These are phyloP conservation scores for Pleoardoris graminearum DNA, from an alignment of 2,329 filamentous ascomycete genomes.

Conservation along the genomic window DNA sequence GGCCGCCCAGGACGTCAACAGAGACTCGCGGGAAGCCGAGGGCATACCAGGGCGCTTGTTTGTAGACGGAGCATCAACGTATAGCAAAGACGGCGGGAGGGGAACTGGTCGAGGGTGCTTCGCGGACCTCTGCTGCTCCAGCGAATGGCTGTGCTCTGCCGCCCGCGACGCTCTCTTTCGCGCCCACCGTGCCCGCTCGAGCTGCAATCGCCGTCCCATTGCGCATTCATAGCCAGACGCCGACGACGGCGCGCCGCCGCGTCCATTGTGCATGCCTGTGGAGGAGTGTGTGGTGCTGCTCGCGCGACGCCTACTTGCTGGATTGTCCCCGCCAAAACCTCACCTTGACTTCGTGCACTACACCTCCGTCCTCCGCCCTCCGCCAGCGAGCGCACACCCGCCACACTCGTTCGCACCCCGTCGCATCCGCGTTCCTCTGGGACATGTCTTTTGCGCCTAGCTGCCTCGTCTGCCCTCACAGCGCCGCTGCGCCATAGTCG, in stretches of 20 bases:
- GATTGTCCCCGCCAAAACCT: constrained; percentile 13
- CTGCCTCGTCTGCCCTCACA: constrained; percentile 23
- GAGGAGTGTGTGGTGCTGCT: neutral
- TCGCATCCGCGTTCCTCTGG: constrained; percentile 21
- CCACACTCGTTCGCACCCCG: constrained; percentile 24
- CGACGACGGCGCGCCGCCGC: neutral
- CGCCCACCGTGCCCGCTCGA: constrained; percentile 3
- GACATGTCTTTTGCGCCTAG: constrained; percentile 34
- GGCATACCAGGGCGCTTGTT: no score
- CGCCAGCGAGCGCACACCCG: constrained; percentile 13
- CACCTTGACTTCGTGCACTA: constrained; percentile 1
- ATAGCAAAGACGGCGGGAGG: no score
- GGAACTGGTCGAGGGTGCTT: neutral
- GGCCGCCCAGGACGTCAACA: neutral
- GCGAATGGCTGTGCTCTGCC: constrained; percentile 23
- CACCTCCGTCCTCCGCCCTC: constrained; percentile 15
- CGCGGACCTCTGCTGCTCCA: constrained; percentile 16
- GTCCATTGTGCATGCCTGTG: neutral
- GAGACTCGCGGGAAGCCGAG: neutral
- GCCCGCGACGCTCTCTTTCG: constrained; percentile 1
- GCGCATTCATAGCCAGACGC: neutral
- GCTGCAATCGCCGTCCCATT: neutral
- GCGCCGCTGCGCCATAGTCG: constrained; percentile 34
- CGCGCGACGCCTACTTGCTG: neutral
- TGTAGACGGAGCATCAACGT: no score